Evolutionary conservation across 345 rosid genomes (phyloP).

Genomic region (Trapa incisa): DNA sequence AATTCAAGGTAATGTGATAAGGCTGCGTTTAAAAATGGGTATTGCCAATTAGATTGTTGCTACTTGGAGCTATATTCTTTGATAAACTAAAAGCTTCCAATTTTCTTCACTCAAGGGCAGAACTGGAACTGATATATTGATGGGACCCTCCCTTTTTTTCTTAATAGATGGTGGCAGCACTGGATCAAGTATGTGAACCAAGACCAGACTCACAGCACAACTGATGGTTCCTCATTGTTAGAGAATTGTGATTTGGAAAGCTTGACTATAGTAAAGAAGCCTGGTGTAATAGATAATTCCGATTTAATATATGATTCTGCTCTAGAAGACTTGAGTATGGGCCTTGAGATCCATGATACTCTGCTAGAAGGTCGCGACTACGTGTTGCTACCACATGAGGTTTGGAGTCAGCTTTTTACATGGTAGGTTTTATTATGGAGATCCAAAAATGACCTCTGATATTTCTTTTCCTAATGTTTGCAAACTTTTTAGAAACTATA

Average conservation of each 20-base stretch:
- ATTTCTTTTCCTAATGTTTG: not conserved
- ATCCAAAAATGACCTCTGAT: not conserved
- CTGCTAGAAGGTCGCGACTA: slow-evolving; percentile 94
- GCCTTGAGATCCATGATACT: slow-evolving; percentile 63
- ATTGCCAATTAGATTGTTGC: not conserved
- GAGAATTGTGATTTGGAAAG: slow-evolving; percentile 59
- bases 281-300: slow-evolving; percentile 78
- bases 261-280: slow-evolving; percentile 43
- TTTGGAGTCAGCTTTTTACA: slow-evolving; percentile 63
- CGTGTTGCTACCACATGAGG: slow-evolving; percentile 88
- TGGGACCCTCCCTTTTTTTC: not conserved
- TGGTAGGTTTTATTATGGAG: slow-evolving; percentile 45
- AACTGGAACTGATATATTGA: not conserved
- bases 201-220: slow-evolving; percentile 43
- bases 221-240: slow-evolving; percentile 44
- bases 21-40: not conserved
- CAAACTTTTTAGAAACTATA: not conserved
- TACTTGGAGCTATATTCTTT: not conserved
- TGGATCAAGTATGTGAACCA: slow-evolving; percentile 97
- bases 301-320: slow-evolving; percentile 56
- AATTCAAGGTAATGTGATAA: not conserved
- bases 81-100: no score
- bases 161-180: slow-evolving; percentile 82
- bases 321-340: slow-evolving; percentile 32
- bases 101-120: not conserved